A percentile compares a stretch with the other conserved stretches of the same genome.
phyloP scores from a whole-genome alignment of 192 early-diverging fungal species.

The Phycomyces nitens region DNA sequence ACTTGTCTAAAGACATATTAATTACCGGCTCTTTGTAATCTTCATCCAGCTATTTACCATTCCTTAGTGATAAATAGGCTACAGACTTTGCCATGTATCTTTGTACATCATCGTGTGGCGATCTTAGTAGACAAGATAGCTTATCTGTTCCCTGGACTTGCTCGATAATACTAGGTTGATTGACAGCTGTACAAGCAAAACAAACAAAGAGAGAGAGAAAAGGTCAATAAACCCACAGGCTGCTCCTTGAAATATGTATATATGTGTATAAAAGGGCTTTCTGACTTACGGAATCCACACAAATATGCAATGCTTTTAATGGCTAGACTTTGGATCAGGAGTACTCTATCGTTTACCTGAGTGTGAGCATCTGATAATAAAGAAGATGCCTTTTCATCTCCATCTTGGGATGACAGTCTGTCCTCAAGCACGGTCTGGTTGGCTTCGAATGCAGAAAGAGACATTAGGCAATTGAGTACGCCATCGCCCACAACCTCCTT shows the following conservation, averaged over 20 bases:
- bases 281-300: slow-evolving; percentile 28
- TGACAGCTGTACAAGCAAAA: slow-evolving; percentile 25
- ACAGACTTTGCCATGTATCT: slow-evolving; percentile 57
- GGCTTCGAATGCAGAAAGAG: not conserved
- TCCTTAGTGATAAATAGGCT: slow-evolving; percentile 53
- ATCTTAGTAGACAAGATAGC: slow-evolving; percentile 38
- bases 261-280: not conserved
- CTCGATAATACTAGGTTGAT: slow-evolving; percentile 52
- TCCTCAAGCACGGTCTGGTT: not conserved
- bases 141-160: slow-evolving; percentile 33
- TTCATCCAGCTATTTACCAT: too few species aligned
- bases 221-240: not conserved
- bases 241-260: not conserved
- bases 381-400: not conserved
- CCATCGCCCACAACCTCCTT: slow-evolving; percentile 10
- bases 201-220: not conserved
- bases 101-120: slow-evolving; percentile 40
- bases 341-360: slow-evolving; percentile 21
- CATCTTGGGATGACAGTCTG: not conserved
- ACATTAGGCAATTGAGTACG: slow-evolving; percentile 1
- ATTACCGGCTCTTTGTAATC: too few species aligned
- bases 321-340: slow-evolving; percentile 40
- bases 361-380: slow-evolving; percentile 30
- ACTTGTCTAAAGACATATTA: slow-evolving; percentile 36
- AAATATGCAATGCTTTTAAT: slow-evolving; percentile 43